phyloP scores from a whole-genome alignment of 2,329 filamentous ascomycete genomes.

The Xylariaceae sp. region DNA sequence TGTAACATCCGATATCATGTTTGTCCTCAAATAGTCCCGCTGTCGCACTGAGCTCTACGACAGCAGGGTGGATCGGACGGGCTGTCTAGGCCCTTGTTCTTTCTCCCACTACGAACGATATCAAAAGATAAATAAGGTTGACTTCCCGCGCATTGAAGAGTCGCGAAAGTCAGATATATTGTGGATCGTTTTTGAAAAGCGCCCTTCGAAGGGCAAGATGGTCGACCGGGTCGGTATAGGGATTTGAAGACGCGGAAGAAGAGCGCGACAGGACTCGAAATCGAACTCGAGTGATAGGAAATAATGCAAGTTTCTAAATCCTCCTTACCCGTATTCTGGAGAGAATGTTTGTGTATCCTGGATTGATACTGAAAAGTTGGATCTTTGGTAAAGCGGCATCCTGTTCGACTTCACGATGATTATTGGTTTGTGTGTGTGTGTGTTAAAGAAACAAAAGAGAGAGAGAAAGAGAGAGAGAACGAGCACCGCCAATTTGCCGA shows the following conservation, averaged over 20 bases:
- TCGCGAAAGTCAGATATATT: conserved; percentile 57
- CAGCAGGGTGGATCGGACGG: conserved; percentile 61
- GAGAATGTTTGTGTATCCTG: background rate
- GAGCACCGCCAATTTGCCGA: background rate
- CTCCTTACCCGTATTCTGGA: background rate
- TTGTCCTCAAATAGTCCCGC: conserved; percentile 59
- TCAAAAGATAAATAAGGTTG: conserved; percentile 41
- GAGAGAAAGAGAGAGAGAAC: background rate
- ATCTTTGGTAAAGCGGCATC: background rate
- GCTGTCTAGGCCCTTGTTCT: conserved; percentile 60
- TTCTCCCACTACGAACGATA: conserved; percentile 58
- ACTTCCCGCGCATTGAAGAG: conserved; percentile 51
- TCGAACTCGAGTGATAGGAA: background rate
- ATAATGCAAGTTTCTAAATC: background rate
- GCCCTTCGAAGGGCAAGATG: background rate
- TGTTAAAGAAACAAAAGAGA: background rate
- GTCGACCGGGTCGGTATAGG: no score
- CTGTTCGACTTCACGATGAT: conserved; percentile 1
- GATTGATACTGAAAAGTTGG: background rate
- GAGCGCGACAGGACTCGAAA: no score
- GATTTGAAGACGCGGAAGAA: no score
- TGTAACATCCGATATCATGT: conserved; percentile 35
- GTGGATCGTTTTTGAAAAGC: conserved; percentile 37
- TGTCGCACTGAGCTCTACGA: conserved; percentile 50
- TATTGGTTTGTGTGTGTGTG: background rate